These are phyloP conservation scores for Cynanchum wilfordii DNA, from an alignment of 257 asterid genomes.

Conservation along the genomic window DNA sequence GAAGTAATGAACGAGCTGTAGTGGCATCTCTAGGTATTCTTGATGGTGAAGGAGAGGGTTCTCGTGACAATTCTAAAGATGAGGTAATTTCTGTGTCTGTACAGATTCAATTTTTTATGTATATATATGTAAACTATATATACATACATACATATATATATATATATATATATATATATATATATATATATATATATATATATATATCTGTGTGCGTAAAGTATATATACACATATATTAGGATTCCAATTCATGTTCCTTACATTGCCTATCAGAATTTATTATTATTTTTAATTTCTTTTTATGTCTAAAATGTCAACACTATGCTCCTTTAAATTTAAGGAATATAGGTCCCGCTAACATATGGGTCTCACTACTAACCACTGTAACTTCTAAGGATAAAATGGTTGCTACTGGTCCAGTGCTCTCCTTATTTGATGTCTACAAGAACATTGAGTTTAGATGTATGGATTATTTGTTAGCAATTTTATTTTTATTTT, in stretches of 20 bases:
- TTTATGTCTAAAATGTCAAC: background rate
- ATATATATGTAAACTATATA: no score
- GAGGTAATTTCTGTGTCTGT: slow-evolving; percentile 37
- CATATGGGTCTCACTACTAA: background rate
- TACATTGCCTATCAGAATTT: background rate
- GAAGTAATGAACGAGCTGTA: slow-evolving; percentile 62
- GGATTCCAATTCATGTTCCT: background rate
- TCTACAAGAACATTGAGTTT: background rate
- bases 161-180: no score
- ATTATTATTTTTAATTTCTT: background rate
- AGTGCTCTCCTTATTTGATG: background rate
- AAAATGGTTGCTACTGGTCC: background rate
- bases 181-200: no score
- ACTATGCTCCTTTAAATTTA: background rate
- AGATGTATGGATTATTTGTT: background rate
- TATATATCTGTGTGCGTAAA: no score
- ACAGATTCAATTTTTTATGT: background rate
- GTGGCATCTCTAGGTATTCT: slow-evolving; percentile 58
- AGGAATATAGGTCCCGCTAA: background rate
- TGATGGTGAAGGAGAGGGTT: slow-evolving; percentile 31
- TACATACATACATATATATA: no score
- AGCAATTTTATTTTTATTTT: background rate
- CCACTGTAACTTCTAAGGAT: background rate
- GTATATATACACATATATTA: no score
- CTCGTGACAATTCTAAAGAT: slow-evolving; percentile 46